These are phyloP conservation scores for Exophiala sideris DNA, from an alignment of 2,329 filamentous ascomycete species.

Conservation along the genomic window DNA sequence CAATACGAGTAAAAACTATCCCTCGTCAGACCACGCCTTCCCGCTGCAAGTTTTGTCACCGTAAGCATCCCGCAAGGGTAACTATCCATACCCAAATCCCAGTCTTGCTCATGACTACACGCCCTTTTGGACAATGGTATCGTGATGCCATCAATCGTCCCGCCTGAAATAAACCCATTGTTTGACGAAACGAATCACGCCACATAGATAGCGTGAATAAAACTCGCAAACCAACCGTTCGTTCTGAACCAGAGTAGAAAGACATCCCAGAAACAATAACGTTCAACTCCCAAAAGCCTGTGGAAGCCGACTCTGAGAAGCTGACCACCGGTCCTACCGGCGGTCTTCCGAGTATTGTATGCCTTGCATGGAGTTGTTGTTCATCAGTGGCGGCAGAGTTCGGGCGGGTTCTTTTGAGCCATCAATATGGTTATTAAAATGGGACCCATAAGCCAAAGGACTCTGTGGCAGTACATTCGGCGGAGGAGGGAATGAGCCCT, in stretches of 20 bases:
- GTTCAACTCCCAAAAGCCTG: constrained; percentile 12
- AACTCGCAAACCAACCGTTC: too few species aligned
- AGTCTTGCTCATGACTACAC: not conserved
- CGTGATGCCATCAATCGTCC: not conserved
- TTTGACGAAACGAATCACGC: too few species aligned
- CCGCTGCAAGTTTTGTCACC: too few species aligned
- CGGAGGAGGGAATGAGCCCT: constrained; percentile 27
- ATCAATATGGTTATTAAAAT: constrained; percentile 24
- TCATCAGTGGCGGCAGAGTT: constrained; percentile 47
- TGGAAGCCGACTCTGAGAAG: not conserved
- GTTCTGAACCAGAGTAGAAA: not conserved
- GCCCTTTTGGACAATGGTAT: not conserved
- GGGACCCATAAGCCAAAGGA: constrained; percentile 22
- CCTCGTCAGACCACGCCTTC: too few species aligned
- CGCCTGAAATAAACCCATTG: not conserved
- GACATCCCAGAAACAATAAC: not conserved
- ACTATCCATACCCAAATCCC: not conserved
- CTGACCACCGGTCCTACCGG: constrained; percentile 31
- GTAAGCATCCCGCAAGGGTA: too few species aligned
- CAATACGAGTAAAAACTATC: too few species aligned
- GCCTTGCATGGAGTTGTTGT: constrained; percentile 46
- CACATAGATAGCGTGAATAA: too few species aligned
- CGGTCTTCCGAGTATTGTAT: constrained; percentile 50
- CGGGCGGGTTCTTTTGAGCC: constrained; percentile 39
- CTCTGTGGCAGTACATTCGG: constrained; percentile 24